Evolutionary conservation across 2,329 filamentous ascomycete species (phyloP), one percentile per base, ranked within the genome.

Genomic region (Pseudogymnoascus verrucosus): DNA sequence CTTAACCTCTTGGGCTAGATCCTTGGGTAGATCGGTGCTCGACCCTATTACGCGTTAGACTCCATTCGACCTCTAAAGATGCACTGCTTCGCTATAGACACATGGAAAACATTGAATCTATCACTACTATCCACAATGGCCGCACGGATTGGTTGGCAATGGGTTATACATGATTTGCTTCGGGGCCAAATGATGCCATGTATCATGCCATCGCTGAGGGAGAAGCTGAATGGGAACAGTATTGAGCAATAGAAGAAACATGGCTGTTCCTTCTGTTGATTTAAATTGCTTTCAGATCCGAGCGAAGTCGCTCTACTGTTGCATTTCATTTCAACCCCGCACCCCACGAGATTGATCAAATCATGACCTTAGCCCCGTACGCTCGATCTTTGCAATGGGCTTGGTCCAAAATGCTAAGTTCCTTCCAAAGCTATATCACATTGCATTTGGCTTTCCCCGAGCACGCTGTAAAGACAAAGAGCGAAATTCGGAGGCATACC

Each of bases 11-110:
- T 82, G 76, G 67, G 91, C 79, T 68, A 97, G 84, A 77, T 91
- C 87, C 79, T 91, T 89, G 68, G 93, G 93, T 76, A 96, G 84
- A 80, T 97, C 91, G 76, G 88, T 87, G 85, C 95, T 91, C 67
- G 93, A 96, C 74, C 91, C 92, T 96, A 69, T 62, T 44, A 59
- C 42, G 16, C 7, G 26, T 57, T 57, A 57, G 51, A 19, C 11
- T 34, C 34, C 28, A 34, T 34, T 19, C n/a, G 19, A 57, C 51
- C 51, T 34, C n/a, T 12, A 19, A 12, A 34, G 4, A 28, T 7
- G 47, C 28, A 19, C 26, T 57, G 51, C n/a, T 57, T 28, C 51
- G 16, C 10, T 19, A 19, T 34, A 57, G 14, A 19, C 51, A 57
- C 28, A 14, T 34, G 26, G 6, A 34, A 57, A 34, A 31, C n/a